Evolutionary conservation across 2,329 filamentous ascomycete species (phyloP), one percentile per base, ranked within the genome.

Genomic region (Alternaria alternata): DNA sequence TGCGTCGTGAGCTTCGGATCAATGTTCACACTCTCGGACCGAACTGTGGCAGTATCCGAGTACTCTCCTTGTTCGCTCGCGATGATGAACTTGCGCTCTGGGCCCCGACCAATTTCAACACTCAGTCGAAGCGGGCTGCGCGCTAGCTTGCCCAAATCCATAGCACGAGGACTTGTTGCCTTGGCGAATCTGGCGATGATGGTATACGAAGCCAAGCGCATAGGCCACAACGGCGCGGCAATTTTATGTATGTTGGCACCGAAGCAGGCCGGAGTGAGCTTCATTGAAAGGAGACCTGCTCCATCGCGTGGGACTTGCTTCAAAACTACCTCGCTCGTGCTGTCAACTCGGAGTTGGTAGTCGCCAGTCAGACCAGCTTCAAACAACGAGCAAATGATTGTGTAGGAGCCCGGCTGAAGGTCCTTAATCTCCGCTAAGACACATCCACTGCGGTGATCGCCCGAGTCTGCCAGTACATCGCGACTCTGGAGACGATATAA

Each of bases 351-450:
- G 8, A 99, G 83, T 0, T 85, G 87, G 72, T 96, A 98, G 49
- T 85, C 84, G 4, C 91, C 91, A 1, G 87, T 82, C 72, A 96
- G 92, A 8, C 90, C 90, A 0, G 90, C 85, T 64, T 96, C 93
- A 75, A 96, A 98, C 0, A 94, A 96, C 3, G 93, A 97, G 75
- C 91, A 94, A 7, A 97, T 90, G 57, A 97, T 85, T 0, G 92
- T 97, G 77, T 98, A 99, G 0, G 84, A 84, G 0, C 94, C 94
- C 1, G 87, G 81, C 39, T 89, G 87, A 18, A 97, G 80, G 20
- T 81, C 72, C 71, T 77, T 67, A 7, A 86, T 80, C 63, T 91
- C 87, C 3, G 90, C 89, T 32, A 93, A 82, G 4, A 91, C 91
- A 74, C 91, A 92, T 28, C 91, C 91, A 28, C 90, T 88, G 49